Base-by-base conservation (phyloP, 108 stramenopile species). In the Nitzschia sp. region DNA sequence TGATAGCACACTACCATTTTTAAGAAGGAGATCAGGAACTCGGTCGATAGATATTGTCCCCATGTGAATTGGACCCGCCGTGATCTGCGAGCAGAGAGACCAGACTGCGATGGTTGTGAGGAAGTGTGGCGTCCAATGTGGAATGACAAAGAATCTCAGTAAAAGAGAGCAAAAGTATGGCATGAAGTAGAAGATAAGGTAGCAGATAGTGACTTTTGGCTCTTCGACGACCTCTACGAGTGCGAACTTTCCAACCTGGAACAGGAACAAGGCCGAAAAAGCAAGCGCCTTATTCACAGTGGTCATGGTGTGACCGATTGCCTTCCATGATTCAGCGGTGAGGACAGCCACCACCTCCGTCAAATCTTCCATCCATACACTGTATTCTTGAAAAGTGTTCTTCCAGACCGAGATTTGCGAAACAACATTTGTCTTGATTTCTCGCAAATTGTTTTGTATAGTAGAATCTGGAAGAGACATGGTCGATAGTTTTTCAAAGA, bases 111-210 rank as follows among this genome's bases (percentile, higher is more conserved):
- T 21, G 36, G 35, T 55, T 23, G 71, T 66, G 31, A 78, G 6
- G 17, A 68, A 45, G 22, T 71, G 77, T 21, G 77, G 66, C 9
- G 61, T 62, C 77, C 77, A 78, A 53, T 78, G 77, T 3, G 77
- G 77, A n/a, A 78, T 4, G 53, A 35, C 33, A 22, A 61, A 33
- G 31, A 52, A 35, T 8, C 53, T 33, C 61, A 63, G 48, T 2
- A 71, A 29, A 3, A 28, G 5, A 34, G 48, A 33, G 52, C 66
- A 63, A n/a, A 61, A 32, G 22, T 6, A 21, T 45, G 77, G 77
- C 41, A 72, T 52, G 15, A 72, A 59, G 59, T 72, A 78, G 66
- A 72, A 63, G 2, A 68, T 58, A 25, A 32, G 3, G 44, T 75
- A 75, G 27, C 66, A 68, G 3, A 38, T 31, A n/a, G 66, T 35